Evolutionary conservation across 768 basidiomycete species (phyloP).

Genomic region (Peribolospora baueri): DNA sequence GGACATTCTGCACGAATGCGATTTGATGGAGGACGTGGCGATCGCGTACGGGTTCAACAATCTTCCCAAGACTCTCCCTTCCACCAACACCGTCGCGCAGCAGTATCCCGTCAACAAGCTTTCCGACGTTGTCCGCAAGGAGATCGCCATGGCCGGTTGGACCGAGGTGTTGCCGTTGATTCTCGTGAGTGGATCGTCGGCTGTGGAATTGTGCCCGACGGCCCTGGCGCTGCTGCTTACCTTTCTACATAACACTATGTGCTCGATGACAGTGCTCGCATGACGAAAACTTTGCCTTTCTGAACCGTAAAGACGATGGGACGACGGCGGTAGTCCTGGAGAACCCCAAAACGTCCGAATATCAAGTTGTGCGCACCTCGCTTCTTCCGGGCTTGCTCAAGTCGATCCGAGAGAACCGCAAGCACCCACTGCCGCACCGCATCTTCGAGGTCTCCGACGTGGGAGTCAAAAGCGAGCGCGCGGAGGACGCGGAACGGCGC

Average conservation of each 20-base stretch:
- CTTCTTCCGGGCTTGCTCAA: slow-evolving; percentile 88
- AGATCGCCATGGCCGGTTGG: slow-evolving; percentile 92
- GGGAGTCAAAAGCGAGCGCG: slow-evolving; percentile 53
- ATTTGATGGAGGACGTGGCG: slow-evolving; percentile 93
- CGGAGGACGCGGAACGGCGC: slow-evolving; percentile 39
- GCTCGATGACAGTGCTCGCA: slow-evolving; percentile 53
- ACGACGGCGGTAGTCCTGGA: slow-evolving; percentile 66
- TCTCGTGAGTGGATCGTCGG: slow-evolving; percentile 33
- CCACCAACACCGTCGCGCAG: slow-evolving; percentile 83
- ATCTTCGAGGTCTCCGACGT: slow-evolving; percentile 88
- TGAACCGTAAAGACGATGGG: slow-evolving; percentile 66
- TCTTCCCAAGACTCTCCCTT: slow-evolving; percentile 69
- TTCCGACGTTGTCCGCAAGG: slow-evolving; percentile 59
- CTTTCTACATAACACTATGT: neutral
- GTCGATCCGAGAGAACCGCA: slow-evolving; percentile 86
- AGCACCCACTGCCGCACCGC: slow-evolving; percentile 70
- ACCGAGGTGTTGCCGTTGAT: slow-evolving; percentile 83
- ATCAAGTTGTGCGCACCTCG: slow-evolving; percentile 91
- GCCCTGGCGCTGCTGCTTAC: neutral
- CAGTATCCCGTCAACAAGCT: slow-evolving; percentile 72
- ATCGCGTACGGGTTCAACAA: slow-evolving; percentile 98
- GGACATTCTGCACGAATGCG: slow-evolving; percentile 93
- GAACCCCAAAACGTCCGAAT: slow-evolving; percentile 92
- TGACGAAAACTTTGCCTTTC: slow-evolving; percentile 88
- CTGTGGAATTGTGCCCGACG: neutral